Evolutionary conservation across 495 filamentous ascomycete species (phyloP).

Genomic region (Trichoderma erinaceum): DNA sequence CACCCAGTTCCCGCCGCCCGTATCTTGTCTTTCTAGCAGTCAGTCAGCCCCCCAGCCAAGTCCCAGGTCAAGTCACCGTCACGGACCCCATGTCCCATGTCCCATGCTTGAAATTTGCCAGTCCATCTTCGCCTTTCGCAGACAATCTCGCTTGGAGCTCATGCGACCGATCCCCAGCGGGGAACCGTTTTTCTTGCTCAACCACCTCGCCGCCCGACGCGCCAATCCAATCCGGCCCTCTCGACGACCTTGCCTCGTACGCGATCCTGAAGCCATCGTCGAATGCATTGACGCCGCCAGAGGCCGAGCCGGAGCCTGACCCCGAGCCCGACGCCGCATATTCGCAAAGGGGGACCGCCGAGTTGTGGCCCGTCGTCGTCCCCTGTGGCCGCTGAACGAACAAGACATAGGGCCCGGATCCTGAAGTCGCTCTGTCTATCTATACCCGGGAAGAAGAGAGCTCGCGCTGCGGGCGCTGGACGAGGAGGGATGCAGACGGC

Average conservation of each 20-base stretch:
- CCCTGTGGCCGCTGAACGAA: neutral
- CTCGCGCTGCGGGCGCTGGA: slow-evolving; percentile 1
- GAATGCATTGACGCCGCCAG: slow-evolving; percentile 10
- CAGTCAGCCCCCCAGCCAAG: neutral
- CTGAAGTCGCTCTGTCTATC: neutral
- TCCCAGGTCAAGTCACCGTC: slow-evolving; percentile 11
- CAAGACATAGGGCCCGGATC: neutral
- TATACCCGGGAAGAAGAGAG: neutral
- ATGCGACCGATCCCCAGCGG: slow-evolving; percentile 1
- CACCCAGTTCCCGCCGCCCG: too few species aligned
- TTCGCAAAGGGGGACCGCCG: neutral
- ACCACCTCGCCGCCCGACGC: slow-evolving; percentile 1
- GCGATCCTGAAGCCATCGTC: neutral
- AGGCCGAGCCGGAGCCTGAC: slow-evolving; percentile 13
- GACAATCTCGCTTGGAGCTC: slow-evolving; percentile 2
- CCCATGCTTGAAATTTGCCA: slow-evolving; percentile 9
- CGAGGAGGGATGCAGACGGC: slow-evolving; percentile 48
- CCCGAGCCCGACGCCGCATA: slow-evolving; percentile 10
- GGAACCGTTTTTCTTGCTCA: neutral
- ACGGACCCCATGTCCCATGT: neutral
- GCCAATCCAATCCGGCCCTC: neutral
- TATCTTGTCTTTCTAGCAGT: neutral
- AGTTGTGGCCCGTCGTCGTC: neutral
- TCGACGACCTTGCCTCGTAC: neutral
- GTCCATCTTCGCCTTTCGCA: neutral